A percentile compares a stretch with the other conserved stretches of the same genome.
phyloP scores from a whole-genome alignment of 495 filamentous ascomycete genomes.

The Penicillium canariense region DNA sequence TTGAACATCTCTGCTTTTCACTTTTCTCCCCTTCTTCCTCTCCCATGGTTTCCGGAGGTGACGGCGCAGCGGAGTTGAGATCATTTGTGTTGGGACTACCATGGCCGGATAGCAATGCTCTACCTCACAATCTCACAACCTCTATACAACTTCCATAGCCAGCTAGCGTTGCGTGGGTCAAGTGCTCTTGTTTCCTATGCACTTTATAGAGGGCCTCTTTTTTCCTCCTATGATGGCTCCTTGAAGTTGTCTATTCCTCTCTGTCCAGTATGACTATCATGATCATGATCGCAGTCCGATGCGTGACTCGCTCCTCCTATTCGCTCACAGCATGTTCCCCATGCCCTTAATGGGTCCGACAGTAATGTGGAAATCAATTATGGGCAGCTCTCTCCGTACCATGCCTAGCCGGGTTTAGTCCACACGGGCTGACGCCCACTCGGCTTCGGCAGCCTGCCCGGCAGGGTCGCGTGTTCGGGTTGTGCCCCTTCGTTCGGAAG shows the following conservation, averaged over 20 bases:
- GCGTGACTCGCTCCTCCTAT: not conserved
- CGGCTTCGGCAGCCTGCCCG: constrained; percentile 22
- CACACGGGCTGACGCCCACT: constrained; percentile 13
- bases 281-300: not conserved
- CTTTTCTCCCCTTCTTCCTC: not conserved
- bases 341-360: not conserved
- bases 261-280: not conserved
- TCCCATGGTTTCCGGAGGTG: constrained; percentile 5
- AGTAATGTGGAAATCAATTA: not conserved
- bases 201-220: not conserved
- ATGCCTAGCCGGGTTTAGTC: constrained; percentile 8
- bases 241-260: not conserved
- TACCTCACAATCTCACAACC: constrained; percentile 1
- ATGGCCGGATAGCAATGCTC: constrained; percentile 10
- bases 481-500: not conserved
- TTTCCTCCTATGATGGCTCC: not conserved
- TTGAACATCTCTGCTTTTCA: no score
- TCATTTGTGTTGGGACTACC: constrained; percentile 1
- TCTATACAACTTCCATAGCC: constrained; percentile 1
- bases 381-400: constrained; percentile 5
- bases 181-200: not conserved
- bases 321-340: not conserved
- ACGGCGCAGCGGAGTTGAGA: constrained; percentile 21
- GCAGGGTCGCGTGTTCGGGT: constrained; percentile 20
- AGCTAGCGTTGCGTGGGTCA: constrained; percentile 7